phyloP scores from a whole-genome alignment of 208 protist genomes.

The Sergeia podlipaevii region DNA sequence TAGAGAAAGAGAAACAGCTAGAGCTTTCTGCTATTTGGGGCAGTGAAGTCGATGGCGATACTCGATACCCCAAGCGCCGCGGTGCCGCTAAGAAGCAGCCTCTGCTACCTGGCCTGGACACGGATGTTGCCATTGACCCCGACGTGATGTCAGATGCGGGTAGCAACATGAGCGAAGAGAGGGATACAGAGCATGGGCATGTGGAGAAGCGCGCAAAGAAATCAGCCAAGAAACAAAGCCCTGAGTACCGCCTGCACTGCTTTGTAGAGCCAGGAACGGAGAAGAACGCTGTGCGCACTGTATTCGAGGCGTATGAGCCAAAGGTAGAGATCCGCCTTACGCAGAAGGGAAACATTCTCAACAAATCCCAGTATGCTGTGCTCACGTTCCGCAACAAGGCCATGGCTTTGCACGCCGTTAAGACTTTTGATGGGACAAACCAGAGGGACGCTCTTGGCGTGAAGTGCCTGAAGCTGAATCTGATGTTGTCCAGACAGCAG shows the following conservation, averaged over 20 bases:
- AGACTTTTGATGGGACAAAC: constrained; percentile 73
- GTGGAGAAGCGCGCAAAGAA: constrained; percentile 37
- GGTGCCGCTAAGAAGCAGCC: constrained; percentile 25
- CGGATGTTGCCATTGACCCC: constrained; percentile 26
- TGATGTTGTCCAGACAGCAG: constrained; percentile 81
- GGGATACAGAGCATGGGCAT: neutral
- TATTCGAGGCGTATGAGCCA: constrained; percentile 83
- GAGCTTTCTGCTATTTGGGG: constrained; percentile 89
- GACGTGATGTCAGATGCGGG: constrained; percentile 39
- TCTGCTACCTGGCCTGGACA: constrained; percentile 10
- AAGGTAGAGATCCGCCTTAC: constrained; percentile 74
- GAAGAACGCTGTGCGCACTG: constrained; percentile 71
- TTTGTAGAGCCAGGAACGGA: constrained; percentile 88
- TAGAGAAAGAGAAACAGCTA: constrained; percentile 81
- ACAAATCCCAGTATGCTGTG: constrained; percentile 87
- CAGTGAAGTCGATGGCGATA: constrained; percentile 62
- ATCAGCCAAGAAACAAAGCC: constrained; percentile 23
- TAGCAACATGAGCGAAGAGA: constrained; percentile 21
- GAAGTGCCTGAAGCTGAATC: constrained; percentile 55
- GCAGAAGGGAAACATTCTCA: constrained; percentile 85
- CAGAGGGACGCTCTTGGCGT: constrained; percentile 77
- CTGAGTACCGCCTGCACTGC: constrained; percentile 78
- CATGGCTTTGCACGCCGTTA: constrained; percentile 76
- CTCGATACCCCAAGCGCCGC: constrained; percentile 64
- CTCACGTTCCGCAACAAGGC: constrained; percentile 89